Evolutionary conservation across 139 green algal species (phyloP).

Genomic region (Chlamydomonas sphaeroides): DNA sequence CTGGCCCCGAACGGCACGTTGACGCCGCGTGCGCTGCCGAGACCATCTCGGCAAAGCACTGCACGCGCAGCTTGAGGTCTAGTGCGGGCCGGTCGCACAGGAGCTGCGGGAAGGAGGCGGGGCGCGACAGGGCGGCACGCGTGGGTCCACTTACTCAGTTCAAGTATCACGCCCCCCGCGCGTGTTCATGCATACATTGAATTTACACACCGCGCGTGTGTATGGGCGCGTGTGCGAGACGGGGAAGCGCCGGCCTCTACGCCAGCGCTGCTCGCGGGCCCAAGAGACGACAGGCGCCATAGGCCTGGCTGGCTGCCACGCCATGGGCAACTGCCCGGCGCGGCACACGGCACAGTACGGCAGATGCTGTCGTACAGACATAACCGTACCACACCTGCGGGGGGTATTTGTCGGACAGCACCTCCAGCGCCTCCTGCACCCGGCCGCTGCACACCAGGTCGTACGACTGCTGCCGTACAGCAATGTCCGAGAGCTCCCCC

Average conservation of each 20-base stretch:
- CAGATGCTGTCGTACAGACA: background rate
- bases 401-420: conserved; percentile 50
- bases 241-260: no score
- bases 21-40: background rate
- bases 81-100: conserved; percentile 60
- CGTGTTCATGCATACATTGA: no score
- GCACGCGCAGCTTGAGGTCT: conserved; percentile 68
- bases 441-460: conserved; percentile 46
- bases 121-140: no score
- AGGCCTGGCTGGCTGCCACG: no score
- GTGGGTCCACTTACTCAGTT: no score
- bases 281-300: no score
- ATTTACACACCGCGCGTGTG: no score
- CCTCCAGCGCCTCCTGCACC: conserved; percentile 44
- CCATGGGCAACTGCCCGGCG: no score
- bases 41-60: conserved; percentile 72
- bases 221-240: no score
- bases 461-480: conserved; percentile 49
- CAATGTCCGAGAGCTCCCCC: conserved; percentile 31
- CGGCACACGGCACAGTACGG: no score
- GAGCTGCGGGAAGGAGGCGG: conserved; percentile 48
- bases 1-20: background rate
- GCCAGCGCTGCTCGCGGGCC: no score
- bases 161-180: no score
- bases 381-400: background rate